These are phyloP conservation scores for Aquilaria malaccensis DNA, from an alignment of 345 rosid species.

Conservation along the genomic window DNA sequence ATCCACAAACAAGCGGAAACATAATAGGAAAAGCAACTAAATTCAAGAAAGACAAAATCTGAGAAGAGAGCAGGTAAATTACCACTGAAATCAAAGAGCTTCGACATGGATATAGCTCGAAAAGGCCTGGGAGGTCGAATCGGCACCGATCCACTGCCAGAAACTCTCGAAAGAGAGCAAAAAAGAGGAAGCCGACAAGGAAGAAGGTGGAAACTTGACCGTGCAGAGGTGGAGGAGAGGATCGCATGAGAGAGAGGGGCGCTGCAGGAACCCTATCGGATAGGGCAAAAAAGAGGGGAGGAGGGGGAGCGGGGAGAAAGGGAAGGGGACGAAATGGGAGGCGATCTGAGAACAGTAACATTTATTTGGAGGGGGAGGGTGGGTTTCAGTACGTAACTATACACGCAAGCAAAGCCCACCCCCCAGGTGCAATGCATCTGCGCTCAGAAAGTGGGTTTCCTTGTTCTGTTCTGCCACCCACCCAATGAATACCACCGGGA, in stretches of 20 bases:
- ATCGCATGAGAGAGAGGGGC: conserved; percentile 46
- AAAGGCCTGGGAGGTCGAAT: conserved; percentile 37
- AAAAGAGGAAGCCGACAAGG: conserved; percentile 40
- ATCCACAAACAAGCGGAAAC: background rate
- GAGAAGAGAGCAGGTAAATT: conserved; percentile 11
- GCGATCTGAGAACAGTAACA: background rate
- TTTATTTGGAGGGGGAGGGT: background rate
- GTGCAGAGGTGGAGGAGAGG: conserved; percentile 15
- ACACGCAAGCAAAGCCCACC: conserved; percentile 25
- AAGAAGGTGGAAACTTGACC: conserved; percentile 12
- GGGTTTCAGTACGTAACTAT: conserved; percentile 26
- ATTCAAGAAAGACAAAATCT: background rate
- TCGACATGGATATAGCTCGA: conserved; percentile 63
- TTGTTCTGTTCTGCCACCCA: conserved; percentile 32
- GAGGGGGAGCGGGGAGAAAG: background rate
- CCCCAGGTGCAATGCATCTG: conserved; percentile 55
- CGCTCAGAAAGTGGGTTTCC: conserved; percentile 29
- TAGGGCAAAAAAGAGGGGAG: conserved; percentile 64
- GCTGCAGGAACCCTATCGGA: conserved; percentile 55
- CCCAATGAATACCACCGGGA: conserved; percentile 18
- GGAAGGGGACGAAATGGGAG: background rate
- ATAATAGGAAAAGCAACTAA: conserved; percentile 4
- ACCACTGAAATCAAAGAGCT: conserved; percentile 66
- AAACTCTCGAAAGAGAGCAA: conserved; percentile 82
- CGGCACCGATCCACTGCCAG: conserved; percentile 28